Percentiles rank a stretch among this genome's conserved stretches.
These are phyloP conservation scores for Cajanus cajan DNA, from an alignment of 306 rosid species.

Conservation along the genomic window DNA sequence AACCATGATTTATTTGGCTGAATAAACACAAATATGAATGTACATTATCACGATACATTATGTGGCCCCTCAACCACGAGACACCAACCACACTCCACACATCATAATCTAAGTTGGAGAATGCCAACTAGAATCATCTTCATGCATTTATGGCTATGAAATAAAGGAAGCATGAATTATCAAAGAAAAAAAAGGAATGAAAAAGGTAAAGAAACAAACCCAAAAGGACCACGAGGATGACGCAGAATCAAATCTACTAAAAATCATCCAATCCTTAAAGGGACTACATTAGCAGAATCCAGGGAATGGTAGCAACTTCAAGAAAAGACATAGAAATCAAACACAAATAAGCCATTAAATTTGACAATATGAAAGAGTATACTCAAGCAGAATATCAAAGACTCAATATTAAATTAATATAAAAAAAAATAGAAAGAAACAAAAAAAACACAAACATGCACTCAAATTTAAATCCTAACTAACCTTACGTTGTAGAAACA, in stretches of 20 bases:
- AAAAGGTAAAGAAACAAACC: not conserved
- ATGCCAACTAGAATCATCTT: not conserved
- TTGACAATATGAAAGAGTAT: not conserved
- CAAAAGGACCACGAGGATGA: not conserved
- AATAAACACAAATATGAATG: constrained; percentile 1
- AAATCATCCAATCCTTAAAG: not conserved
- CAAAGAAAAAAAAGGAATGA: not conserved
- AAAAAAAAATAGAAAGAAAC: not conserved
- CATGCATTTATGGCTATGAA: not conserved
- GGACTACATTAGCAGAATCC: constrained; percentile 6
- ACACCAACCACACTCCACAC: not conserved
- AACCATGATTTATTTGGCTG: not conserved
- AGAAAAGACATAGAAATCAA: not conserved
- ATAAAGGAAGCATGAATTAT: not conserved
- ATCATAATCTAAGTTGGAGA: not conserved
- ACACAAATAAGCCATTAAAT: not conserved
- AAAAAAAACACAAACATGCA: not conserved
- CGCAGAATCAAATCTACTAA: constrained; percentile 4
- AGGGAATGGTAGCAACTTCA: not conserved
- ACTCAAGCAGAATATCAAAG: not conserved
- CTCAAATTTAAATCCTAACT: not conserved
- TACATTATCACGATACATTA: not conserved
- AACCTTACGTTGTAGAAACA: constrained; percentile 21
- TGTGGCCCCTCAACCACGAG: not conserved
- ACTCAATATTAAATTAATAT: not conserved